phyloP scores from a whole-genome alignment of 345 rosid genomes.

The Toxicodendron radicans region DNA sequence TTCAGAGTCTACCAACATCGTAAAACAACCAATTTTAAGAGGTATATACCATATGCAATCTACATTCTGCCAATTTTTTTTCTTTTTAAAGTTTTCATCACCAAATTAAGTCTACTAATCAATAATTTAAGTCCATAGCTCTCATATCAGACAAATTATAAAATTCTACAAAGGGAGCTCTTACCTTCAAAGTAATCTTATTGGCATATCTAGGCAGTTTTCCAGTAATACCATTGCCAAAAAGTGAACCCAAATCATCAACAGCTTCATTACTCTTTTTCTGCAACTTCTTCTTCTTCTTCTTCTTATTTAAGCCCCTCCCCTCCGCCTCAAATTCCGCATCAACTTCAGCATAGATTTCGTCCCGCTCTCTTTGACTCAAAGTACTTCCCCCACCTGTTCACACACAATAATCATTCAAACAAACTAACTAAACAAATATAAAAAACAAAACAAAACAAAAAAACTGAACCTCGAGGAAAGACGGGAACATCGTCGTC shows the following conservation, averaged over 20 bases:
- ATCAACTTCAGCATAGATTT: slow-evolving; percentile 68
- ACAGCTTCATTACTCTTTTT: slow-evolving; percentile 39
- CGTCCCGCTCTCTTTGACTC: slow-evolving; percentile 60
- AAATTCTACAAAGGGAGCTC: neutral
- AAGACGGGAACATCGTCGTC: slow-evolving; percentile 85
- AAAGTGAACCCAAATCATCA: slow-evolving; percentile 84
- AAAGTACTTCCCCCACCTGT: slow-evolving; percentile 79
- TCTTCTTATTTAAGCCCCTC: slow-evolving; percentile 40
- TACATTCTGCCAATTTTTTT: neutral
- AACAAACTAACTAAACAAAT: slow-evolving; percentile 13
- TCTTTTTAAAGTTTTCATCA: neutral
- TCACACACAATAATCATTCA: slow-evolving; percentile 2
- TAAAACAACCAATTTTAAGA: neutral
- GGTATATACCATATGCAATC: neutral
- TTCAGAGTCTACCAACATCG: neutral
- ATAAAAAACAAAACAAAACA: neutral
- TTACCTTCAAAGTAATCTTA: slow-evolving; percentile 81
- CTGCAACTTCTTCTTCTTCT: slow-evolving; percentile 41
- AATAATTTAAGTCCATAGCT: neutral
- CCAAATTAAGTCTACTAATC: neutral
- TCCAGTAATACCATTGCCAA: slow-evolving; percentile 71
- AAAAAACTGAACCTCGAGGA: slow-evolving; percentile 67
- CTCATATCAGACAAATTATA: neutral
- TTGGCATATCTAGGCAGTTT: slow-evolving; percentile 86
- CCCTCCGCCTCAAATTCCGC: slow-evolving; percentile 63